Conservation (phyloP, 345 rosid species). For the Raphanus sativus region DNA sequence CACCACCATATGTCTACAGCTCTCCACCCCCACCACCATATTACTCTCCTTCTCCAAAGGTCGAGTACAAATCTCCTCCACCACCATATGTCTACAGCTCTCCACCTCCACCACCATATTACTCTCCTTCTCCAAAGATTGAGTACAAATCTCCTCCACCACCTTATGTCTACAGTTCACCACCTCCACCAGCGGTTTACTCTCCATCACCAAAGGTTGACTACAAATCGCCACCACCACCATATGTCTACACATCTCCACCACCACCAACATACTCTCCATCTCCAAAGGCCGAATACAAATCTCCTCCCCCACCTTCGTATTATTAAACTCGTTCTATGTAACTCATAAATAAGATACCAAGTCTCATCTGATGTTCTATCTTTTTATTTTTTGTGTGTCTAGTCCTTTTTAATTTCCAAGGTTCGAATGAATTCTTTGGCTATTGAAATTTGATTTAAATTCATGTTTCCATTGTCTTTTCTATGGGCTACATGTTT, state of each 20-base stretch:
- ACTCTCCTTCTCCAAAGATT: constrained; percentile 2
- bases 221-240: background rate
- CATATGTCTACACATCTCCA: constrained; percentile 4
- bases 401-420: background rate
- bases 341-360: background rate
- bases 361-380: background rate
- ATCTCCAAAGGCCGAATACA: background rate
- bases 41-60: constrained; percentile 14
- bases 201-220: background rate
- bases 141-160: constrained; percentile 1
- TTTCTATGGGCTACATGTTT: background rate
- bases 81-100: background rate
- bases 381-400: background rate
- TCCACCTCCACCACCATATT: background rate
- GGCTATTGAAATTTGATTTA: constrained; percentile 8
- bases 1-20: background rate
- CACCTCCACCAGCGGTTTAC: constrained; percentile 1
- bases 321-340: background rate
- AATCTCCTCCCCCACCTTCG: constrained; percentile 6
- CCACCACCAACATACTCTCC: constrained; percentile 6
- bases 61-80: background rate
- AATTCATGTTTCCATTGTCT: background rate
- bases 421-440: background rate
- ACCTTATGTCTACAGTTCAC: background rate
- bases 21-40: constrained; percentile 16